Base-by-base conservation (phyloP, 768 basidiomycete species). In the Pleurotus salmoneostramineus region DNA sequence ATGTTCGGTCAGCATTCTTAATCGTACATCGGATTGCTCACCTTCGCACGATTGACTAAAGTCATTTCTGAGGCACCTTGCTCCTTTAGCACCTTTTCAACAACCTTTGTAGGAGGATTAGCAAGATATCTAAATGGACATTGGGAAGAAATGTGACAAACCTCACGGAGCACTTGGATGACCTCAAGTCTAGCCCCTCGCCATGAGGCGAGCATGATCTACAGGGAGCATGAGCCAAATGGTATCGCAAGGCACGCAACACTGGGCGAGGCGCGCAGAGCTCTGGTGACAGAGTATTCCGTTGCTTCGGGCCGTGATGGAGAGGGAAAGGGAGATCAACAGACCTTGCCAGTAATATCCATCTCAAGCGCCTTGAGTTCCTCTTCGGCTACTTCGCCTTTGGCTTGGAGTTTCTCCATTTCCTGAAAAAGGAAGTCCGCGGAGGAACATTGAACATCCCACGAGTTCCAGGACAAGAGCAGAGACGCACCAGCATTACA, bases 151-250 rank as follows among this genome's bases (percentile, higher is more conserved):
- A 48, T 34, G 21, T 17, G 42, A 48, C 66, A 14, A 58, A 76
- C 71, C 77, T 92, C 87, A 51, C 93, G 83, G 49, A 96, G 77
- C 11, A 98, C 93, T 65, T 93, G 90, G 17, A 90, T 83, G 43
- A 98, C 94, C 74, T 99, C 97, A 67, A 98, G 85, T 54, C 95
- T 85, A 3, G 95, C 96, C 11, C 96, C 97, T 58, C 95, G 87
- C 97, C 97, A 99, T 27, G 96, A 96, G 5, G 95, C 96, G 32
- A 98, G 85, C 74, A 98, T 83, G 68, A 97, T 94, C 87, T 91
- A 60, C 8, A 37, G 6, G 15, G 17, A 17, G 44, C 6, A 17
- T 45, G 14, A 45, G 44, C 10, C 6, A 45, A 17, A 6, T 45
- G 11, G 32, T 15, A 45, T n/a, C n/a, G 12, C 34, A 32, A 59